These are phyloP conservation scores for Macrolepiota dolichaula DNA, from an alignment of 768 basidiomycete species.

Conservation along the genomic window DNA sequence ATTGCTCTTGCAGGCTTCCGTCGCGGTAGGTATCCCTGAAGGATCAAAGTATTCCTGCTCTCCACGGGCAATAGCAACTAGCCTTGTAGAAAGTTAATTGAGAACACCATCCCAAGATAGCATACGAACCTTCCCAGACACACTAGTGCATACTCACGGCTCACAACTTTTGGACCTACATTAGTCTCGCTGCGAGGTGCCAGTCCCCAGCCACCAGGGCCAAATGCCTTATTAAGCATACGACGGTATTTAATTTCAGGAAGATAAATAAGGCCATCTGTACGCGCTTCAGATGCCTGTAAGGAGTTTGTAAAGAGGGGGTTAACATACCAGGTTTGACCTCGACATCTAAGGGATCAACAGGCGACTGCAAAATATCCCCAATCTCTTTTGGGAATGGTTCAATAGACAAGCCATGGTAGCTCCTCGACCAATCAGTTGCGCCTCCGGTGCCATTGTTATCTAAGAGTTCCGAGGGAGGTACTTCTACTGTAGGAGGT, in stretches of 20 bases:
- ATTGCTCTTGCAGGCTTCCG: slow-evolving; percentile 94
- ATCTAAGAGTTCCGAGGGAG: not conserved
- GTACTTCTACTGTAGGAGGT: not conserved
- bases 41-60: slow-evolving; percentile 98
- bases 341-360: slow-evolving; percentile 81
- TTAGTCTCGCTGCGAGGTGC: slow-evolving; percentile 92
- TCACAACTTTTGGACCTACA: slow-evolving; percentile 83
- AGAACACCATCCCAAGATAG: not conserved
- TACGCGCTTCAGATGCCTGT: not conserved
- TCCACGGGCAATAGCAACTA: slow-evolving; percentile 88
- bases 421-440: slow-evolving; percentile 89
- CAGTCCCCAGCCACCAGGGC: slow-evolving; percentile 96
- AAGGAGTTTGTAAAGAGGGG: not conserved
- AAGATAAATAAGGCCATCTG: slow-evolving; percentile 91
- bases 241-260: slow-evolving; percentile 97
- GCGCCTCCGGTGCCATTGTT: slow-evolving; percentile 19
- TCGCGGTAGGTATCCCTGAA: slow-evolving; percentile 86
- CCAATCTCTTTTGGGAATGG: slow-evolving; percentile 78
- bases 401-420: slow-evolving; percentile 71
- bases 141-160: slow-evolving; percentile 91
- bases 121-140: slow-evolving; percentile 79
- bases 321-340: slow-evolving; percentile 80
- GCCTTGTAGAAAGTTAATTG: slow-evolving; percentile 35
- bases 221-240: slow-evolving; percentile 88
- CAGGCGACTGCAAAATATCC: slow-evolving; percentile 67